phyloP scores from a whole-genome alignment of 1,284 basidiomycete genomes.

The Marasmius sp. region DNA sequence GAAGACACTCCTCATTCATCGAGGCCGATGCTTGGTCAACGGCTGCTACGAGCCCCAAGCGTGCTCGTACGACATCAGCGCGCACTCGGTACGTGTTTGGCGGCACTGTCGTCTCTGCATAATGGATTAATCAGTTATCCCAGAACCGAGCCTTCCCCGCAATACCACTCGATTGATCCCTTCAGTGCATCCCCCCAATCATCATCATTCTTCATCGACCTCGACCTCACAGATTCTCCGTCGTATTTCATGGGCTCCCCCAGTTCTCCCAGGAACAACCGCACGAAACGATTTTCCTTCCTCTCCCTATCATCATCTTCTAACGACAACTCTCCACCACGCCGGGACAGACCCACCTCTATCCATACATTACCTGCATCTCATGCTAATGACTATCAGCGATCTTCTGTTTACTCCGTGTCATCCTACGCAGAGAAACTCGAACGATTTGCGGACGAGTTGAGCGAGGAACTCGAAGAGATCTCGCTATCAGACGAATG shows the following conservation, averaged over 20 bases:
- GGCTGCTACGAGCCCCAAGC: not conserved
- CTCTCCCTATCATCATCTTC: constrained; percentile 41
- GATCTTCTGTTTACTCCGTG: constrained; percentile 29
- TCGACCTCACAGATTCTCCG: constrained; percentile 28
- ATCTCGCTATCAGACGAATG: constrained; percentile 22
- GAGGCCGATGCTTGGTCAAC: not conserved
- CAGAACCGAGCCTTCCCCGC: constrained; percentile 12
- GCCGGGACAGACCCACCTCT: constrained; percentile 32
- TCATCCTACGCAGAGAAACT: constrained; percentile 25
- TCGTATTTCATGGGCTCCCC: constrained; percentile 8
- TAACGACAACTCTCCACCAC: constrained; percentile 27
- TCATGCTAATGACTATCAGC: constrained; percentile 16
- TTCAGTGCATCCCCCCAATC: constrained; percentile 39
- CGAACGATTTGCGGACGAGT: constrained; percentile 23
- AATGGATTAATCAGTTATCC: constrained; percentile 2
- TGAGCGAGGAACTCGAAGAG: constrained; percentile 30
- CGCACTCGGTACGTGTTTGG: not conserved
- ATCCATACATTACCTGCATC: constrained; percentile 34
- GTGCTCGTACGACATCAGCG: not conserved
- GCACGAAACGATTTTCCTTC: constrained; percentile 38
- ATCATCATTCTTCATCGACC: constrained; percentile 41
- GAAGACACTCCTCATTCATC: not conserved
- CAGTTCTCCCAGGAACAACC: not conserved
- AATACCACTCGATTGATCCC: constrained; percentile 27
- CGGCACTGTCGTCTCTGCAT: not conserved